Base-by-base conservation (phyloP, 306 rosid species). In the Dalbergia oliveri region DNA sequence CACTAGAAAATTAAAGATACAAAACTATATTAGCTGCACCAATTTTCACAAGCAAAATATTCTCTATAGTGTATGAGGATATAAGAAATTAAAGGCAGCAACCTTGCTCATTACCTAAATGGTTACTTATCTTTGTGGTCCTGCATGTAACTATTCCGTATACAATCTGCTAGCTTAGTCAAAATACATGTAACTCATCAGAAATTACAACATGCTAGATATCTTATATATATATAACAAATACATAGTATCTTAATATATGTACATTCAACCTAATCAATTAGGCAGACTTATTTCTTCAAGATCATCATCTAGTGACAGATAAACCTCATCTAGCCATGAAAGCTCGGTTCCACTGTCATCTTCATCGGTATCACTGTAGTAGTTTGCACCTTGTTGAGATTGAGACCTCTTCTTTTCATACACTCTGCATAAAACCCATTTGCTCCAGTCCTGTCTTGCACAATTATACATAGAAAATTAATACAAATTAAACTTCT, bases 351-450 rank as follows among this genome's bases (percentile, higher is more conserved):
- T 80, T 64, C 85, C 87, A 71, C 59, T 51, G 63, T 83, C 87
- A 54, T 83, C 84, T 49, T 85, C 88, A 1, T 84, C 91, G 19
- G 82, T 84, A 43, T 37, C 5, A 26, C 76, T 66, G 47, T 62
- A 64, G 84, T 64, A 66, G 7, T 49, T 53, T 69, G 15, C 63
- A 37, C 59, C 80, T 82, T 82, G 54, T 50, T 73, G 23, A 31
- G 68, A 69, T 21, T 71, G 70, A 39, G 62, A 65, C n/a, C 69
- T 81, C 9, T 73, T 77, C 71, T 83, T 88, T 51, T 88, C 89
- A 73, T 80, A 83, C 8, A 81, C 91, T 75, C 71, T 83, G 87
- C 91, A 88, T 63, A 88, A 65, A 57, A 84, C 89, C 91, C 87
- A 83, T 65, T 73, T 73, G 33, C 74, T 59, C 58, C 75, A 50